These are phyloP conservation scores for Pichia kudriavzevii DNA, from an alignment of 1,139 yeast genomes.

Conservation along the genomic window DNA sequence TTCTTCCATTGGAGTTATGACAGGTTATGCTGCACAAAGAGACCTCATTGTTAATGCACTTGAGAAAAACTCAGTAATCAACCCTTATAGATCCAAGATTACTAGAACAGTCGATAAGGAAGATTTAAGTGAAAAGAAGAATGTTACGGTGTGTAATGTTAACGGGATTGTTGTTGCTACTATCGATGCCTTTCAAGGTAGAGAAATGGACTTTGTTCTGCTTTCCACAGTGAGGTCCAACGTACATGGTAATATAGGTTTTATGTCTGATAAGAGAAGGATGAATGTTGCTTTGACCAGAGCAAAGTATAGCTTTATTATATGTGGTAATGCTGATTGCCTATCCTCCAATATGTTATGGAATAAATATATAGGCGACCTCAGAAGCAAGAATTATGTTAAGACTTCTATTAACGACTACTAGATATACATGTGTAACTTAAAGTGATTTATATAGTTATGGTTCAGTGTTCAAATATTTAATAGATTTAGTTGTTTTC, in stretches of 20 bases:
- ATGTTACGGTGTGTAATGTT: slow-evolving; percentile 43
- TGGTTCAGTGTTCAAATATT: too few relatives aligned
- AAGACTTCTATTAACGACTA: slow-evolving; percentile 9
- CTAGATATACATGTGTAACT: too few relatives aligned
- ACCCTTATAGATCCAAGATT: slow-evolving; percentile 45
- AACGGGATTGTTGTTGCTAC: slow-evolving; percentile 68
- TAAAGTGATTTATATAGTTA: too few relatives aligned
- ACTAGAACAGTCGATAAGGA: slow-evolving; percentile 32
- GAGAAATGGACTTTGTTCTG: slow-evolving; percentile 86
- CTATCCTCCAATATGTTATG: slow-evolving; percentile 46
- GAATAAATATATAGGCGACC: slow-evolving; percentile 40
- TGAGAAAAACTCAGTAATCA: slow-evolving; percentile 44
- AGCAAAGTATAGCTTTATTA: slow-evolving; percentile 76
- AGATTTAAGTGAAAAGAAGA: slow-evolving; percentile 21
- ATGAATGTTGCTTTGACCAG: slow-evolving; percentile 89
- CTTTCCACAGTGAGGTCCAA: slow-evolving; percentile 89
- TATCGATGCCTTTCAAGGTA: slow-evolving; percentile 94
- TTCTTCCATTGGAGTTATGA: slow-evolving; percentile 54
- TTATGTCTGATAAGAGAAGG: slow-evolving; percentile 82
- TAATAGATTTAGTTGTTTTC: too few relatives aligned
- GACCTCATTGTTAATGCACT: slow-evolving; percentile 48
- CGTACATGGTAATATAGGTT: slow-evolving; percentile 72
- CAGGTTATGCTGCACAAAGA: slow-evolving; percentile 70
- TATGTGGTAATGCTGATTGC: slow-evolving; percentile 53
- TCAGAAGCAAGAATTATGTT: slow-evolving; percentile 16